Evolutionary conservation across 441 rosid genomes (phyloP).

Genomic region (Populus hybrid): DNA sequence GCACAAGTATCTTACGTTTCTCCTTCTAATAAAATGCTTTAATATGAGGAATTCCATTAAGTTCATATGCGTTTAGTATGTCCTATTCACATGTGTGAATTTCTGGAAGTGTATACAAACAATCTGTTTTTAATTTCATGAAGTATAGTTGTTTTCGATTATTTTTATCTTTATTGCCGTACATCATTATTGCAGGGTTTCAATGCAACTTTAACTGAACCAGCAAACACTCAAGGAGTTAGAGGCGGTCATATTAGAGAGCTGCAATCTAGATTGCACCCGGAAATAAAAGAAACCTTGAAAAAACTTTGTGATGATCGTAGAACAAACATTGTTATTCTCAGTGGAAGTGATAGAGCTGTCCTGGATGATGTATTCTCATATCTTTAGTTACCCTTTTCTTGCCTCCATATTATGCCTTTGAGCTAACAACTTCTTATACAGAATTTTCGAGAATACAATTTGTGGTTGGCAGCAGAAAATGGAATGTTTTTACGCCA

Average conservation of each 20-base stretch:
- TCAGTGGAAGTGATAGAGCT: conserved; percentile 71
- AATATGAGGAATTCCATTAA: neutral
- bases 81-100: neutral
- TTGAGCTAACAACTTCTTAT: conserved; percentile 16
- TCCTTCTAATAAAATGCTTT: neutral
- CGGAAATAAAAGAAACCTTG: conserved; percentile 52
- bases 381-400: conserved; percentile 8
- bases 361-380: conserved; percentile 56
- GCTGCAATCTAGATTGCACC: conserved; percentile 61
- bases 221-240: conserved; percentile 46
- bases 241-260: conserved; percentile 70
- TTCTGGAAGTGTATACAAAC: neutral
- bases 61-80: neutral
- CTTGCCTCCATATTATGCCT: conserved; percentile 5
- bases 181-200: conserved; percentile 49
- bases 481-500: conserved; percentile 76
- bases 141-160: neutral
- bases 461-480: conserved; percentile 85
- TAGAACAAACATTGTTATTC: conserved; percentile 54
- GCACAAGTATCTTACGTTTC: neutral
- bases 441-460: conserved; percentile 68
- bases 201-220: conserved; percentile 66
- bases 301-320: conserved; percentile 53
- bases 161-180: neutral
- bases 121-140: neutral